Conservation (phyloP, 2,329 filamentous ascomycete species). For the Penicillium sp. region DNA sequence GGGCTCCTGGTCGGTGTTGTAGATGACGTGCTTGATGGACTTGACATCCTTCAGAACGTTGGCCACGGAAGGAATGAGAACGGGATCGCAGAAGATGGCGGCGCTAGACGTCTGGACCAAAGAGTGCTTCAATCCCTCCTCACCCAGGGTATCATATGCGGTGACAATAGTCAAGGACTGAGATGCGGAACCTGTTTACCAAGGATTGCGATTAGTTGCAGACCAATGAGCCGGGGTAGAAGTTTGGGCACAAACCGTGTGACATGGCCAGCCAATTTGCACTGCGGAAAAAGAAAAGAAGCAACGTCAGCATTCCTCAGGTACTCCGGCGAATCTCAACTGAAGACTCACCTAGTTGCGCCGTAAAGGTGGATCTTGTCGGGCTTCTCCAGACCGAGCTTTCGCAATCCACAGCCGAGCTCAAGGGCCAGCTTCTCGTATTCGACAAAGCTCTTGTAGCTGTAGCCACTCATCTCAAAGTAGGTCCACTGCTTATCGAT, state of each 20-base stretch:
- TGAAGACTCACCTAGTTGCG: constrained; percentile 76
- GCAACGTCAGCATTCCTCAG: too few species aligned
- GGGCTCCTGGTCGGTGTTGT: constrained; percentile 48
- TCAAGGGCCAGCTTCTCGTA: constrained; percentile 63
- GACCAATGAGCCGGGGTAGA: too few species aligned
- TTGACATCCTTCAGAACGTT: constrained; percentile 49
- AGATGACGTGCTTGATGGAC: constrained; percentile 51
- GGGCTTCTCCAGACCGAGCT: constrained; percentile 59
- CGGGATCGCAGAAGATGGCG: constrained; percentile 79
- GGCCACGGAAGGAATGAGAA: too few species aligned
- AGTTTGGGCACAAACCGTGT: constrained; percentile 48
- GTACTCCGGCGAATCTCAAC: too few species aligned
- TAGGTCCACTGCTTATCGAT: constrained; percentile 87
- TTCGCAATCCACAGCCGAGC: constrained; percentile 63
- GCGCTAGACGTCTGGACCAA: constrained; percentile 70
- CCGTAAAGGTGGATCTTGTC: constrained; percentile 74
- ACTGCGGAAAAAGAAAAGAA: too few species aligned
- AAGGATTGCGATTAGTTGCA: too few species aligned
- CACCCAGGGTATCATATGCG: constrained; percentile 84
- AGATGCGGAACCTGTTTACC: constrained; percentile 52
- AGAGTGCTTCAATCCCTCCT: constrained; percentile 75
- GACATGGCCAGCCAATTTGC: constrained; percentile 76
- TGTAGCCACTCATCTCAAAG: constrained; percentile 72
- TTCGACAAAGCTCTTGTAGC: constrained; percentile 68
- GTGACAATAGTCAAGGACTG: constrained; percentile 90